These are phyloP conservation scores for Boletus edulis DNA, from an alignment of 768 basidiomycete genomes.

Conservation along the genomic window DNA sequence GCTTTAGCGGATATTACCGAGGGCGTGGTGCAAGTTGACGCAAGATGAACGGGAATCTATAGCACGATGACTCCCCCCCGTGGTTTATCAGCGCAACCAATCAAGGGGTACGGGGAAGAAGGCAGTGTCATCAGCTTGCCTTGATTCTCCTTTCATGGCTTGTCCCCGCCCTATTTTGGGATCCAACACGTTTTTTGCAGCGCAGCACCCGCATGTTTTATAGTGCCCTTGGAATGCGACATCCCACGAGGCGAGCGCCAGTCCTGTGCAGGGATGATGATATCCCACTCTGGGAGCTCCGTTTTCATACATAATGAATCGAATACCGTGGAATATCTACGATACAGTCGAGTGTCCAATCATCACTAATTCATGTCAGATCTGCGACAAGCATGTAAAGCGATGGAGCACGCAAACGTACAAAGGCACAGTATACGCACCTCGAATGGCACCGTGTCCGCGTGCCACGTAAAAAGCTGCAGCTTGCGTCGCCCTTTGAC, in stretches of 20 bases:
- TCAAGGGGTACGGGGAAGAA: slow-evolving; percentile 28
- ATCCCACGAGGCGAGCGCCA: slow-evolving; percentile 31
- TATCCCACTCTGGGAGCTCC: slow-evolving; percentile 21
- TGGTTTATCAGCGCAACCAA: slow-evolving; percentile 33
- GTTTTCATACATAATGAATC: slow-evolving; percentile 31
- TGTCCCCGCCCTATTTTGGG: slow-evolving; percentile 26
- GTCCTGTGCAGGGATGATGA: slow-evolving; percentile 20
- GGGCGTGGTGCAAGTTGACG: slow-evolving; percentile 28
- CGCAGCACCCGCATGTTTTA: slow-evolving; percentile 32
- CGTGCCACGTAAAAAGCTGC: slow-evolving; percentile 26
- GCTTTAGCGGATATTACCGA: slow-evolving; percentile 35
- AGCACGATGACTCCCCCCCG: slow-evolving; percentile 29
- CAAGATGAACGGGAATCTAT: slow-evolving; percentile 33
- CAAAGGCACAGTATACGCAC: slow-evolving; percentile 22
- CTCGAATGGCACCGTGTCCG: slow-evolving; percentile 14
- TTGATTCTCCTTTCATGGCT: slow-evolving; percentile 16
- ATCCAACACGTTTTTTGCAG: slow-evolving; percentile 32
- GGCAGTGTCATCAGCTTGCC: slow-evolving; percentile 28
- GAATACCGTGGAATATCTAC: slow-evolving; percentile 25
- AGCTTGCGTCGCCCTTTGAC: slow-evolving; percentile 15
- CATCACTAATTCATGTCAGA: slow-evolving; percentile 18
- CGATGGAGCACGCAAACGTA: slow-evolving; percentile 18
- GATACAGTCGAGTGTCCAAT: slow-evolving; percentile 21
- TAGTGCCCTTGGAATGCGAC: slow-evolving; percentile 17
- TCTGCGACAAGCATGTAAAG: slow-evolving; percentile 19